Conservation (phyloP, 192 early-diverging fungal genomes). For the Backusella tarrabulga region DNA sequence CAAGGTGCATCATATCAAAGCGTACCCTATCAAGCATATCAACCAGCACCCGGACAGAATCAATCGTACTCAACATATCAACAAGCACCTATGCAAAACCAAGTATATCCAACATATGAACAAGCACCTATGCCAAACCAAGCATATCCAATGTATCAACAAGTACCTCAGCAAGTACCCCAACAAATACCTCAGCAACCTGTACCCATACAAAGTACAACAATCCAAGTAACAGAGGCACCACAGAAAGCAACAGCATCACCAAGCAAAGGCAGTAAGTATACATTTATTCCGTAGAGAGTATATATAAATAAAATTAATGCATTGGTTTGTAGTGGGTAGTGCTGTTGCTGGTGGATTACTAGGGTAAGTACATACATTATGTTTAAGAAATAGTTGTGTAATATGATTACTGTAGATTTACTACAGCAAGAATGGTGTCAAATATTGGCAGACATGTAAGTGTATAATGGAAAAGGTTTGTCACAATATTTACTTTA, state of each 20-base stretch:
- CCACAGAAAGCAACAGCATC: background rate
- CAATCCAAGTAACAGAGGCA: background rate
- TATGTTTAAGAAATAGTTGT: background rate
- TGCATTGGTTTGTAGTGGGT: background rate
- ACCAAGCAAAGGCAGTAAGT: background rate
- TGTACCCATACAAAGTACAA: background rate
- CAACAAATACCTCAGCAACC: background rate
- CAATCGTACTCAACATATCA: background rate
- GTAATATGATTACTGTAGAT: background rate
- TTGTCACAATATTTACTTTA: background rate
- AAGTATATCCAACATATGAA: background rate
- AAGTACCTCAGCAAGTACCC: background rate
- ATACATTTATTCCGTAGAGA: background rate
- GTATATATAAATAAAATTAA: background rate
- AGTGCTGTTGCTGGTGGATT: constrained; percentile 10
- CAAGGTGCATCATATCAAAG: background rate
- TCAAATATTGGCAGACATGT: background rate
- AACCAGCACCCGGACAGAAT: too few species aligned
- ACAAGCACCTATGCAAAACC: background rate
- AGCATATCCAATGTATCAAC: background rate
- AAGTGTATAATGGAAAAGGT: background rate
- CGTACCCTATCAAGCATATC: background rate
- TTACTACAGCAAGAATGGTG: constrained; percentile 7
- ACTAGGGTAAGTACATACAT: background rate
- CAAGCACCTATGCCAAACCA: background rate